A percentile compares a stretch with the other conserved stretches of the same genome.
phyloP scores from a whole-genome alignment of 495 filamentous ascomycete genomes.

The Oidiodendron maius region DNA sequence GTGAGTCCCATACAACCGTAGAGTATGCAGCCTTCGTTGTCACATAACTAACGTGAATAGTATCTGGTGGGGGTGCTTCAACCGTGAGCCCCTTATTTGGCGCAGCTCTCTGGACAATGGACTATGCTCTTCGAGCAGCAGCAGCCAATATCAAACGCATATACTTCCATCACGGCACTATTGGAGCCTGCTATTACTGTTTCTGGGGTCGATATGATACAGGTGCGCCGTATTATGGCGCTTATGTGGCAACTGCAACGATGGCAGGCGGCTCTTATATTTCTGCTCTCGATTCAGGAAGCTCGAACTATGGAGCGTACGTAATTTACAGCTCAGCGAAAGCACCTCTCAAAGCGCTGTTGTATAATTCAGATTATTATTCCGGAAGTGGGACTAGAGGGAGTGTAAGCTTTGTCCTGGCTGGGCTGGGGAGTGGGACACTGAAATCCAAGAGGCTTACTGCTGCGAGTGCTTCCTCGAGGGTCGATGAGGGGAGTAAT shows the following conservation, averaged over 20 bases:
- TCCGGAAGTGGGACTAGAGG: conserved; percentile 36
- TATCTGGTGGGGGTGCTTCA: conserved; percentile 42
- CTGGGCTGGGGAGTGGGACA: conserved; percentile 30
- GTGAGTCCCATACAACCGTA: no score
- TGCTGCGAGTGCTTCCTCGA: conserved; percentile 39
- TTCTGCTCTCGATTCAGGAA: conserved; percentile 44
- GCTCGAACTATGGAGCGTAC: conserved; percentile 44
- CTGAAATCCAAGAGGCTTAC: conserved; percentile 50
- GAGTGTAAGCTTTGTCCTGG: conserved; percentile 39
- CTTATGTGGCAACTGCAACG: conserved; percentile 46
- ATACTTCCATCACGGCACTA: conserved; percentile 58
- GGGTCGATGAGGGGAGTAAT: conserved; percentile 40
- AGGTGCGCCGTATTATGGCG: conserved; percentile 54
- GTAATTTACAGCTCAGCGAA: conserved; percentile 39
- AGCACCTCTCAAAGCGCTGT: conserved; percentile 34
- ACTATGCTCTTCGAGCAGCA: conserved; percentile 47
- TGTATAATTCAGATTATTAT: conserved; percentile 57
- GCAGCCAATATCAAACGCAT: conserved; percentile 40
- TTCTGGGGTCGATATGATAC: conserved; percentile 53
- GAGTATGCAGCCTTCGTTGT: no score
- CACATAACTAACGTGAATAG: conserved; percentile 13
- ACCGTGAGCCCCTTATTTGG: conserved; percentile 52
- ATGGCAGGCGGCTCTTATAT: conserved; percentile 45
- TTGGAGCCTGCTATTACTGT: conserved; percentile 57
- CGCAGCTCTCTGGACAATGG: conserved; percentile 54